A percentile compares a stretch with the other conserved stretches of the same genome.
Conservation (phyloP, 495 filamentous ascomycete species). For the Cercophora scortea region DNA sequence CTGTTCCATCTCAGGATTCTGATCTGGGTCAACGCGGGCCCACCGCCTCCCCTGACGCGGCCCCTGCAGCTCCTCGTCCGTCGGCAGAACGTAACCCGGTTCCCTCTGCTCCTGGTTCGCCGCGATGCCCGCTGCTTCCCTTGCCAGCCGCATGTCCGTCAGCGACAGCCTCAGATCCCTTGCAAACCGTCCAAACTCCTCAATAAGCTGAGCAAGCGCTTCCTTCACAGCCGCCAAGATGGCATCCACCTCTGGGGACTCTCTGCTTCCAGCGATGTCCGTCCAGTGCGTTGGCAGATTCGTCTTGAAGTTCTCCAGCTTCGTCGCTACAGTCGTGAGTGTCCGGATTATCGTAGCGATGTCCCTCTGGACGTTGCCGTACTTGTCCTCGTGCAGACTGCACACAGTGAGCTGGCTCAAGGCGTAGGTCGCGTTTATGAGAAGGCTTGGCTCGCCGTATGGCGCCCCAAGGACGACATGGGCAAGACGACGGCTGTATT, state of each 20-base stretch:
- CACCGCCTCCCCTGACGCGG: too few relatives aligned
- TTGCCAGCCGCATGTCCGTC: conserved; percentile 62
- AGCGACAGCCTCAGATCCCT: conserved; percentile 54
- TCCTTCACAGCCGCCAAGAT: conserved; percentile 51
- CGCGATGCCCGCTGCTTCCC: conserved; percentile 41
- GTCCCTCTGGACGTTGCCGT: conserved; percentile 74
- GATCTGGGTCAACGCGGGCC: too few relatives aligned
- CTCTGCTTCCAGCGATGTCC: conserved; percentile 48
- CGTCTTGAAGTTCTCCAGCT: conserved; percentile 59
- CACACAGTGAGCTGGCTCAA: conserved; percentile 60
- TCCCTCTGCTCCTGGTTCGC: neutral
- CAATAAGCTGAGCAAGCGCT: conserved; percentile 53
- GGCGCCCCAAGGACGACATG: conserved; percentile 62
- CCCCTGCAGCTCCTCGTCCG: neutral
- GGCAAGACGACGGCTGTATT: conserved; percentile 53
- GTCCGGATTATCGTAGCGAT: conserved; percentile 64
- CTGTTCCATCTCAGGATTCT: too few relatives aligned
- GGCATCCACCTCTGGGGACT: conserved; percentile 53
- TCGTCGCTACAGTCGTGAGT: conserved; percentile 57
- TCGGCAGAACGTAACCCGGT: neutral
- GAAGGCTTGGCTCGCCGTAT: conserved; percentile 52
- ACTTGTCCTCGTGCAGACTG: conserved; percentile 76
- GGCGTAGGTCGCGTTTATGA: conserved; percentile 63
- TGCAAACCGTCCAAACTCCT: conserved; percentile 63
- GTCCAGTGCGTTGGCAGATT: conserved; percentile 70